Evolutionary conservation across 2,329 filamentous ascomycete species (phyloP).

Genomic region (Rasamsonia emersonii): DNA sequence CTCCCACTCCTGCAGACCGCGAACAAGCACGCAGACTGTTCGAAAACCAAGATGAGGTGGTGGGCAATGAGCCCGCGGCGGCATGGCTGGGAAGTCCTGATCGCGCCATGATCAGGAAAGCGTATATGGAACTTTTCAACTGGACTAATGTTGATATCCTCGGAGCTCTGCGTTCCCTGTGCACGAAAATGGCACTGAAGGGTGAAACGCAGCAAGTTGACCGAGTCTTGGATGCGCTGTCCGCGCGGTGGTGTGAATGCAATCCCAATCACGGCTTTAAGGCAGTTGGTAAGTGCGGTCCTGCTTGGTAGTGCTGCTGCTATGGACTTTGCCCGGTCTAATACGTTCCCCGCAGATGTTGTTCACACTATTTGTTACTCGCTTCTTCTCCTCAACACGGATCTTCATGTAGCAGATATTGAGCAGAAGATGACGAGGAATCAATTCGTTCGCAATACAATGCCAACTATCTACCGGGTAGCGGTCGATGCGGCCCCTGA

Average conservation of each 20-base stretch:
- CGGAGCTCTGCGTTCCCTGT: constrained; percentile 67
- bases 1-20: constrained; percentile 56
- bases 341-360: constrained; percentile 61
- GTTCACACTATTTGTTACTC: constrained; percentile 98
- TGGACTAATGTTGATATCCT: constrained; percentile 76
- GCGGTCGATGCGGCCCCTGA: constrained; percentile 63
- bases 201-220: constrained; percentile 97
- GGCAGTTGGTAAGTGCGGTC: constrained; percentile 56
- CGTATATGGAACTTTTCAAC: constrained; percentile 90
- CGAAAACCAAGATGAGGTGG: constrained; percentile 69
- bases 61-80: constrained; percentile 70
- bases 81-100: constrained; percentile 68
- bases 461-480: constrained; percentile 76
- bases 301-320: constrained; percentile 10
- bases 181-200: constrained; percentile 69
- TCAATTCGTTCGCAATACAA: constrained; percentile 94
- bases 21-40: constrained; percentile 75
- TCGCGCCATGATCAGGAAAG: constrained; percentile 50
- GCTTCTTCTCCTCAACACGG: constrained; percentile 88
- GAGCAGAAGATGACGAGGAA: constrained; percentile 91
- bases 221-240: constrained; percentile 82
- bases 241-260: constrained; percentile 84
- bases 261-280: constrained; percentile 93
- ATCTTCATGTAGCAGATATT: constrained; percentile 90
- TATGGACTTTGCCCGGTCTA: constrained; percentile 10